These are phyloP conservation scores for Bruguiera hainesii DNA, from an alignment of 441 rosid genomes.

Conservation along the genomic window DNA sequence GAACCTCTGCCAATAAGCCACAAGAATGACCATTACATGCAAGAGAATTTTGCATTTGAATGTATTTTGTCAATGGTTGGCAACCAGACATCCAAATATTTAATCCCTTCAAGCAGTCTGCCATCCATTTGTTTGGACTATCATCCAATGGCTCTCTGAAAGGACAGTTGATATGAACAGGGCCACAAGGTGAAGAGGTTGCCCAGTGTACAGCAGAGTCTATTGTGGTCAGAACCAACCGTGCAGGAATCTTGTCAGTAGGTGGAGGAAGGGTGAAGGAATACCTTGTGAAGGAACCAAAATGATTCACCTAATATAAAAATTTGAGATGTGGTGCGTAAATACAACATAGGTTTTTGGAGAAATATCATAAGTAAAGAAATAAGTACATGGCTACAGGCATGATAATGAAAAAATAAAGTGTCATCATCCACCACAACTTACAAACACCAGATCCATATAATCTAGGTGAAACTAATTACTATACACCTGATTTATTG, in stretches of 20 bases:
- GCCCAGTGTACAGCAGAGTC: conserved; percentile 93
- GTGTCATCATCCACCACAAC: background rate
- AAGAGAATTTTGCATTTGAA: conserved; percentile 44
- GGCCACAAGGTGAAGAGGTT: conserved; percentile 68
- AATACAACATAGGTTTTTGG: background rate
- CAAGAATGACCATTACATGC: conserved; percentile 26
- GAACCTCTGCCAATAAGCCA: conserved; percentile 47
- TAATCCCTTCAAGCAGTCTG: conserved; percentile 76
- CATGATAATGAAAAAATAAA: background rate
- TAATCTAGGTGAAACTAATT: conserved; percentile 13
- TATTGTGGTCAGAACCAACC: conserved; percentile 85
- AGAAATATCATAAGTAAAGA: background rate
- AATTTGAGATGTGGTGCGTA: conserved; percentile 15
- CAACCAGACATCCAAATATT: conserved; percentile 70
- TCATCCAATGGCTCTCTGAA: conserved; percentile 88
- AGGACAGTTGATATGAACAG: conserved; percentile 95
- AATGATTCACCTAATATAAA: conserved; percentile 73
- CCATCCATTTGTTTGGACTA: conserved; percentile 56
- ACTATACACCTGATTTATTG: conserved; percentile 79
- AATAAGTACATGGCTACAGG: background rate
- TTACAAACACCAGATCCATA: conserved; percentile 3
- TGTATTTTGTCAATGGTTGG: conserved; percentile 83
- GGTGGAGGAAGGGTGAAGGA: conserved; percentile 92
- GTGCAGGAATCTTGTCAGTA: conserved; percentile 68
- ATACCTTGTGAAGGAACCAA: conserved; percentile 90